Conservation (phyloP, 305 asterid species). For the Fraxinus angustifolia region DNA sequence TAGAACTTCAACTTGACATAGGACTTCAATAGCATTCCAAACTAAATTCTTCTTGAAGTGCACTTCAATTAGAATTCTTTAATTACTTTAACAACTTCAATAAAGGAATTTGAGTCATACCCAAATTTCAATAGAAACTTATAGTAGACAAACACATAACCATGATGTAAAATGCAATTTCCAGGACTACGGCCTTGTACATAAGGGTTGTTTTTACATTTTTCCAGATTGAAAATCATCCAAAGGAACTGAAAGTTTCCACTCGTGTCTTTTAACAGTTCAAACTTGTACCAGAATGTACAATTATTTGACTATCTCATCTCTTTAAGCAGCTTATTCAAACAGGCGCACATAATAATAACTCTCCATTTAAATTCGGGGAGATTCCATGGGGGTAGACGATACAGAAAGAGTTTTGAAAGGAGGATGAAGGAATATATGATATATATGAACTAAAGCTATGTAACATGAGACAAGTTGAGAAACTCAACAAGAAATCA, state of each 20-base stretch:
- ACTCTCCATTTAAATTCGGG: background rate
- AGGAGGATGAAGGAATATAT: background rate
- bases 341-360: background rate
- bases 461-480: background rate
- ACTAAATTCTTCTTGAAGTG: no score
- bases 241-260: background rate
- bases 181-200: background rate
- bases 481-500: background rate
- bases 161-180: background rate
- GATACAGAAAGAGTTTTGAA: background rate
- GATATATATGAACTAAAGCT: background rate
- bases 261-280: background rate
- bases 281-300: background rate
- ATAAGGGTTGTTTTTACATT: background rate
- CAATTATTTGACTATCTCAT: background rate
- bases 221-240: background rate
- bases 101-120: no score
- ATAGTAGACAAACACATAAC: background rate
- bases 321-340: background rate
- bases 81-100: no score
- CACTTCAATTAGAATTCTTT: no score
- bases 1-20: no score
- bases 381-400: background rate
- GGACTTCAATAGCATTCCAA: no score
- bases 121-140: no score